These are phyloP conservation scores for Malania oleifera DNA, from an alignment of 164 flowering plant species.

Conservation along the genomic window DNA sequence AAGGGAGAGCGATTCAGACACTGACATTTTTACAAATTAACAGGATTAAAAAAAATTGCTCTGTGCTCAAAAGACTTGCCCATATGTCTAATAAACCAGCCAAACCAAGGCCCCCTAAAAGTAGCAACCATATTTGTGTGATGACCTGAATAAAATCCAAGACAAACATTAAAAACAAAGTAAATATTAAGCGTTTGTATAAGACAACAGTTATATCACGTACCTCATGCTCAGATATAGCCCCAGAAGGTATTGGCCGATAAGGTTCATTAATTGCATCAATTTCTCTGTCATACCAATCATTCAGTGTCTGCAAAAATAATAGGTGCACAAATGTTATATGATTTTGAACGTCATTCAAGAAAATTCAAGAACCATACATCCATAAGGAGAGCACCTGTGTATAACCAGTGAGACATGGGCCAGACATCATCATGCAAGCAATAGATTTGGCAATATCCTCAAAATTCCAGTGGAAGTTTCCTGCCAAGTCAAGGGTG, in stretches of 20 bases:
- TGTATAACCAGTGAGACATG: conserved; percentile 88
- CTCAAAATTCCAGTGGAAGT: conserved; percentile 86
- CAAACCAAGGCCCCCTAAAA: conserved; percentile 79
- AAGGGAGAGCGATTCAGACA: conserved; percentile 15
- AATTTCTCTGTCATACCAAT: conserved; percentile 94
- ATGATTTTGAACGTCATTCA: not conserved
- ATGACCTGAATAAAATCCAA: conserved; percentile 50
- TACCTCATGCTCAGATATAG: conserved; percentile 85
- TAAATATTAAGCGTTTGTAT: no score
- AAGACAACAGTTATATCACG: not conserved
- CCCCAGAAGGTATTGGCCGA: conserved; percentile 98
- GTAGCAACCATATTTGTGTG: conserved; percentile 85
- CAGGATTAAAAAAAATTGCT: not conserved
- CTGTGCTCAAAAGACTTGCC: conserved; percentile 43
- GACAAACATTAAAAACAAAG: not conserved
- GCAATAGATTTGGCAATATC: conserved; percentile 86
- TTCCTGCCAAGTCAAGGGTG: conserved; percentile 43
- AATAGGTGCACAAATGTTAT: conserved; percentile 1
- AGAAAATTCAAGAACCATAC: conserved; percentile 4
- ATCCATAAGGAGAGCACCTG: conserved; percentile 43
- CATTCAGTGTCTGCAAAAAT: conserved; percentile 73
- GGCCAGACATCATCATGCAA: conserved; percentile 95
- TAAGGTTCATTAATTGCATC: conserved; percentile 97
- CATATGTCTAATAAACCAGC: conserved; percentile 80
- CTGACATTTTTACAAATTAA: not conserved